phyloP scores from a whole-genome alignment of 2,329 filamentous ascomycete species.

The Reticulascus tulasneorum region DNA sequence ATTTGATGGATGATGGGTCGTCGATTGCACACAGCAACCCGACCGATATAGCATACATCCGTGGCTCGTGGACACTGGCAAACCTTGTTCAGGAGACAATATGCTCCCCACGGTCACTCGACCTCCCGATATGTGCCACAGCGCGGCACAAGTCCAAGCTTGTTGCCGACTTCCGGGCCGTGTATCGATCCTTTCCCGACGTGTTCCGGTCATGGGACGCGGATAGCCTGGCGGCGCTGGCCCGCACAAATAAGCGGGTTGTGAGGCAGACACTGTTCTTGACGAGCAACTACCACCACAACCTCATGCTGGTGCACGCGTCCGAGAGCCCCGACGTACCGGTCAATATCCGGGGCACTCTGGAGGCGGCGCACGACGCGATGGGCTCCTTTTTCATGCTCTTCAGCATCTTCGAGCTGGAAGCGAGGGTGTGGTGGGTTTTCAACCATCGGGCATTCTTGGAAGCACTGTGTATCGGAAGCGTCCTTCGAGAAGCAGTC shows the following conservation, averaged over 20 bases:
- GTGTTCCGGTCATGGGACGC: constrained; percentile 66
- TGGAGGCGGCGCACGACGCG: constrained; percentile 74
- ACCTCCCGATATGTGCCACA: constrained; percentile 66
- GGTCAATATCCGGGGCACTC: constrained; percentile 62
- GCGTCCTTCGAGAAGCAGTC: constrained; percentile 50
- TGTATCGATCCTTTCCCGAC: constrained; percentile 70
- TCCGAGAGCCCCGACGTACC: constrained; percentile 63
- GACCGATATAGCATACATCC: constrained; percentile 66
- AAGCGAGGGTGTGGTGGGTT: constrained; percentile 80
- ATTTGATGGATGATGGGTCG: constrained; percentile 60
- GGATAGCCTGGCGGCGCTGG: constrained; percentile 53
- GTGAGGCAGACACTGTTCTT: constrained; percentile 74
- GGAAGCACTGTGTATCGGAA: constrained; percentile 67
- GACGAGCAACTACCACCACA: constrained; percentile 80
- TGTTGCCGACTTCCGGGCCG: constrained; percentile 63
- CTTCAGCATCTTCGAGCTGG: constrained; percentile 62
- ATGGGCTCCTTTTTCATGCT: constrained; percentile 72
- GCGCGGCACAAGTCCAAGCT: constrained; percentile 66
- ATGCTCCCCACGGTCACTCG: constrained; percentile 69
- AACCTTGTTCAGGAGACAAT: constrained; percentile 75
- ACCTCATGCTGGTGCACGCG: constrained; percentile 73
- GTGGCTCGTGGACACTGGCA: constrained; percentile 74
- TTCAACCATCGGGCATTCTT: constrained; percentile 79
- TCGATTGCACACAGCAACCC: constrained; percentile 57
- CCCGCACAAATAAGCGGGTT: constrained; percentile 58